A percentile compares a stretch with the other conserved stretches of the same genome.
Conservation (phyloP, 2,329 filamentous ascomycete species). For the Penicillium thymicola region DNA sequence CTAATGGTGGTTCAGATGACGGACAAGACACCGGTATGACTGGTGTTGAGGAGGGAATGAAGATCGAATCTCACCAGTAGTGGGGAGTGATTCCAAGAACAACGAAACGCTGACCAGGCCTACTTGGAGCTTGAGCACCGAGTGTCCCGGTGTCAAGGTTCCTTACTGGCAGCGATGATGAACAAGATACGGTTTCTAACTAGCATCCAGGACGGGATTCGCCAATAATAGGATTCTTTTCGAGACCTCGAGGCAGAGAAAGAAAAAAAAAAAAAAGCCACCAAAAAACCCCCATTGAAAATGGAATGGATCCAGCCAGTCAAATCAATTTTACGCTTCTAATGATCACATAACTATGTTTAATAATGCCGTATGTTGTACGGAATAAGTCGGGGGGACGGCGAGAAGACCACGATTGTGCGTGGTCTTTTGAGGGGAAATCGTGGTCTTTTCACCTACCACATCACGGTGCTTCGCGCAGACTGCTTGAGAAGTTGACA, state of each 20-base stretch:
- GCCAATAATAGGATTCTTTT: neutral
- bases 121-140: neutral
- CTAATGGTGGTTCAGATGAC: constrained; percentile 40
- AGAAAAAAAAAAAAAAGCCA: neutral
- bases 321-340: constrained; percentile 2
- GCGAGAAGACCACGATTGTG: too few species aligned
- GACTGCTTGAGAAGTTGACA: too few species aligned
- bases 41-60: constrained; percentile 27
- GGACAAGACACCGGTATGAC: constrained; percentile 36
- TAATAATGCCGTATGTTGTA: too few species aligned
- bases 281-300: neutral
- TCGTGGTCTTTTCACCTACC: too few species aligned
- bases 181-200: neutral
- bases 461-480: too few species aligned
- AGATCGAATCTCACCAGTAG: constrained; percentile 26
- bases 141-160: neutral
- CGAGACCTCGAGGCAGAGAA: neutral
- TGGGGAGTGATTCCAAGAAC: neutral
- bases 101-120: neutral
- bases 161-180: neutral
- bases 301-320: neutral
- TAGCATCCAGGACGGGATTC: neutral
- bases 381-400: too few species aligned
- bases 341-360: neutral
- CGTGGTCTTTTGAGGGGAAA: too few species aligned